phyloP scores from a whole-genome alignment of 73 alveolate genomes.

The Stentor roeselii region DNA sequence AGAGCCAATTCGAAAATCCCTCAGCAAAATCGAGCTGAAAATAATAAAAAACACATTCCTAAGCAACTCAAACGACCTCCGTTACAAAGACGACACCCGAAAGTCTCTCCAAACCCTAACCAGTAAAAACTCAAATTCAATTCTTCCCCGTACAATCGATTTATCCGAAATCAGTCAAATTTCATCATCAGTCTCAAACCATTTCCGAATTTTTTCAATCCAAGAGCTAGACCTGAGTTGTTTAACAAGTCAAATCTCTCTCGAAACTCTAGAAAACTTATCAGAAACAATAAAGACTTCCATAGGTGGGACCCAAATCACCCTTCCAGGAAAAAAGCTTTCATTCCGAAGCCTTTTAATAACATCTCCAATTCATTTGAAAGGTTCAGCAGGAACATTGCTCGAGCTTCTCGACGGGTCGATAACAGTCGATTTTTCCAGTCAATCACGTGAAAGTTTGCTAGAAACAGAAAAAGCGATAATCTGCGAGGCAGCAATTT shows the following conservation, averaged over 20 bases:
- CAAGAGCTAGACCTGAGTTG: constrained; percentile 23
- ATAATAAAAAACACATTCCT: constrained; percentile 13
- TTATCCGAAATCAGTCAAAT: not conserved
- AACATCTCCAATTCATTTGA: constrained; percentile 40
- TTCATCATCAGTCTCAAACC: not conserved
- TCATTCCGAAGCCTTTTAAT: constrained; percentile 37
- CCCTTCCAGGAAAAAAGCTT: constrained; percentile 46
- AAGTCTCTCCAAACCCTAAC: not conserved
- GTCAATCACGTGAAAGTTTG: constrained; percentile 22
- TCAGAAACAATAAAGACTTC: constrained; percentile 25
- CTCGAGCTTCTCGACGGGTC: constrained; percentile 51
- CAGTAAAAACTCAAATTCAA: not conserved
- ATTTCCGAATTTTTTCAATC: not conserved
- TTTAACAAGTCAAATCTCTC: not conserved
- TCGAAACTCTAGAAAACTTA: not conserved
- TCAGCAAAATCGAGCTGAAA: constrained; percentile 19
- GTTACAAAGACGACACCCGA: not conserved
- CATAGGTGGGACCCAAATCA: constrained; percentile 32
- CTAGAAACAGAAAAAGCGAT: constrained; percentile 19
- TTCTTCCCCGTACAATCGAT: not conserved
- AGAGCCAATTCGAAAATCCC: not conserved
- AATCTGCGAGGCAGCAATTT: constrained; percentile 38
- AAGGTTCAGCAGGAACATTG: constrained; percentile 50
- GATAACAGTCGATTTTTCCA: constrained; percentile 41
- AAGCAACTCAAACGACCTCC: constrained; percentile 15